These are phyloP conservation scores for Taphrina wiesneri DNA, from an alignment of 1,139 yeast species.

Conservation along the genomic window DNA sequence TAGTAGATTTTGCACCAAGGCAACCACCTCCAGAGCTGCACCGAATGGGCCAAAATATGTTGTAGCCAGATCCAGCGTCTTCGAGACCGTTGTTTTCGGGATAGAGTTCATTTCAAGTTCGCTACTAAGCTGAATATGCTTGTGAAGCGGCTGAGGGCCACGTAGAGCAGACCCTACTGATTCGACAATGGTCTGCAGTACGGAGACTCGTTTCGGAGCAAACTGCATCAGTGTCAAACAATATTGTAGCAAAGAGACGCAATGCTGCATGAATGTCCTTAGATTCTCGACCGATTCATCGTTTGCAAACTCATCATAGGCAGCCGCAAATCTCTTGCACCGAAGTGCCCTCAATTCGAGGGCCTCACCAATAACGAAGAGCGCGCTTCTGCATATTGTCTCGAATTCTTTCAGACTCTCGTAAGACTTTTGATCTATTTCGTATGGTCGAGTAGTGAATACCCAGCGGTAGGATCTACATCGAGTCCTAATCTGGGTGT, in stretches of 20 bases:
- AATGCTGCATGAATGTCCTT: neutral
- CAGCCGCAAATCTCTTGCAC: neutral
- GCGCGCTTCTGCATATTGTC: neutral
- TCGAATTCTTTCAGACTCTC: neutral
- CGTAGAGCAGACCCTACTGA: neutral
- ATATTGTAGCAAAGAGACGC: neutral
- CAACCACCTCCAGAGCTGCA: neutral
- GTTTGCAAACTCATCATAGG: slow-evolving; percentile 9
- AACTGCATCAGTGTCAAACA: neutral
- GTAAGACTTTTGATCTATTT: slow-evolving; percentile 2
- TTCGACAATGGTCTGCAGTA: neutral
- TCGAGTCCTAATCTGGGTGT: neutral
- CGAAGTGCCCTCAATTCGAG: neutral
- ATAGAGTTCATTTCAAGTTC: neutral
- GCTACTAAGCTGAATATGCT: neutral
- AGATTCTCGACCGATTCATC: neutral
- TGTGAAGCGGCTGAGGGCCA: neutral
- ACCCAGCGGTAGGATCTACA: neutral
- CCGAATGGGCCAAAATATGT: slow-evolving; percentile 3
- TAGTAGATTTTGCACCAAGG: neutral
- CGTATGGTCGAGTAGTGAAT: neutral
- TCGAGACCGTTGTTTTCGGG: neutral
- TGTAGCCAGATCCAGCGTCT: neutral
- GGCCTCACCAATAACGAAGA: neutral
- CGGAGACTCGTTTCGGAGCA: neutral